Conservation (phyloP, 805 yeast genomes). For the Kuraishia capsulata region DNA sequence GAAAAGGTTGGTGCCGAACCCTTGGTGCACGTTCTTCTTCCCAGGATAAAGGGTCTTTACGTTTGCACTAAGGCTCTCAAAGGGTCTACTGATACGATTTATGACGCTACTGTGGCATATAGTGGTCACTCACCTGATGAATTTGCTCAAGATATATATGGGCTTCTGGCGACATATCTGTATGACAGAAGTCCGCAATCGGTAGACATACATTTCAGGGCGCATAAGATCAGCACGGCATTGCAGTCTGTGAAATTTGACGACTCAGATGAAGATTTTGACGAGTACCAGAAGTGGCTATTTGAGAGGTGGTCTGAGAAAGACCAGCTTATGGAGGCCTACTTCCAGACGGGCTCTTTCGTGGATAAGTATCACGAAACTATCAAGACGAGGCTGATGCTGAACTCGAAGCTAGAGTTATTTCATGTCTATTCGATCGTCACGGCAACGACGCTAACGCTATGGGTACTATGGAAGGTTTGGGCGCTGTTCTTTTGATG, state of each 20-base stretch:
- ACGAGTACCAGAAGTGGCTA: slow-evolving; percentile 68
- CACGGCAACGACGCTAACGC: not conserved
- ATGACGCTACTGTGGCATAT: slow-evolving; percentile 81
- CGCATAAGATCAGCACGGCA: slow-evolving; percentile 40
- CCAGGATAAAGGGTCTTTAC: slow-evolving; percentile 74
- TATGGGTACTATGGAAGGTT: not conserved
- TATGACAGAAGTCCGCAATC: slow-evolving; percentile 63
- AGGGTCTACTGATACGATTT: slow-evolving; percentile 45
- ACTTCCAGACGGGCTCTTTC: slow-evolving; percentile 48
- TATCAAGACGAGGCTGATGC: slow-evolving; percentile 11
- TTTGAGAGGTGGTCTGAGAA: slow-evolving; percentile 66
- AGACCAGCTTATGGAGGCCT: slow-evolving; percentile 60
- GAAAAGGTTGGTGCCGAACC: slow-evolving; percentile 36
- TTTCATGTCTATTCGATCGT: slow-evolving; percentile 15
- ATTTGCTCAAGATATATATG: slow-evolving; percentile 72
- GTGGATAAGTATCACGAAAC: slow-evolving; percentile 12
- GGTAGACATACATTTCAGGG: slow-evolving; percentile 58
- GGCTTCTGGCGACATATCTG: slow-evolving; percentile 54
- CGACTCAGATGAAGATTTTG: slow-evolving; percentile 28
- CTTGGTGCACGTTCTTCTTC: slow-evolving; percentile 64
- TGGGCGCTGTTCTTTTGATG: not conserved
- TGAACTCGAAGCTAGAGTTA: slow-evolving; percentile 14
- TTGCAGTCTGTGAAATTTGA: slow-evolving; percentile 23
- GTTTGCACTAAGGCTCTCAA: slow-evolving; percentile 50
- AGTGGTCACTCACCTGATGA: slow-evolving; percentile 54